Evolutionary conservation across 2,329 filamentous ascomycete species (phyloP), one percentile per base, ranked within the genome.

Genomic region (Trichophyton benhamiae): DNA sequence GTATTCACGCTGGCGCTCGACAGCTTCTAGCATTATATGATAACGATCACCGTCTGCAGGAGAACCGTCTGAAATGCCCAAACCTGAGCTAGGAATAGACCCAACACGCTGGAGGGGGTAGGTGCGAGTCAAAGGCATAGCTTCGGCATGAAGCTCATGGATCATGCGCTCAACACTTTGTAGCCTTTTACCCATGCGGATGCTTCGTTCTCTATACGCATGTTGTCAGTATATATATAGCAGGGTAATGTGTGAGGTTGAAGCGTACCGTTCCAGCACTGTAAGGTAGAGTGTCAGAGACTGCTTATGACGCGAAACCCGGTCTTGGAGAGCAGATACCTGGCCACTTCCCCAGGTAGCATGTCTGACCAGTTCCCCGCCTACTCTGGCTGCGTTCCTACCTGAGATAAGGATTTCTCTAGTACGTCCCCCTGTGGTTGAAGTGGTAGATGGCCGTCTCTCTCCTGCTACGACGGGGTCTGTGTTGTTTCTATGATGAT

Each of bases 241-340:
- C 6, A 6, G 3, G 3, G 6, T 30, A 44, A 25, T 15, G 15
- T 53, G n/a, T 53, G 13, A 13, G 6, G 49, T 53, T 53, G 22
- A 11, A 53, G 27, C 62, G 8, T 57, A 64, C 64, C 63, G 61
- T 53, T 64, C 59, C 9, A 65, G 57, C 17, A 65, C 62, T 30
- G 64, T 62, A 17, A 65, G 61, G 38, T 65, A 65, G 1, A 65
- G 63, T 0, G 42, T 38, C 27, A 63, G 44, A 9, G 64, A 63
- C 41, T 63, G 64, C 27, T 63, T 59, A 52, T 65, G 64, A 3
- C 60, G 61, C 9, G 61, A 41, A 57, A 65, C 49, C 30, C 60
- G 64, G 15, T 60, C 60, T 38, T 63, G 61, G n/a, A 65, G 57
- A 20, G 62, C 42, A 17, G 59, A 42, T 25, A 64, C 25, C 36